Conservation (phyloP, 1,284 basidiomycete species). For the Gomphus sp. region DNA sequence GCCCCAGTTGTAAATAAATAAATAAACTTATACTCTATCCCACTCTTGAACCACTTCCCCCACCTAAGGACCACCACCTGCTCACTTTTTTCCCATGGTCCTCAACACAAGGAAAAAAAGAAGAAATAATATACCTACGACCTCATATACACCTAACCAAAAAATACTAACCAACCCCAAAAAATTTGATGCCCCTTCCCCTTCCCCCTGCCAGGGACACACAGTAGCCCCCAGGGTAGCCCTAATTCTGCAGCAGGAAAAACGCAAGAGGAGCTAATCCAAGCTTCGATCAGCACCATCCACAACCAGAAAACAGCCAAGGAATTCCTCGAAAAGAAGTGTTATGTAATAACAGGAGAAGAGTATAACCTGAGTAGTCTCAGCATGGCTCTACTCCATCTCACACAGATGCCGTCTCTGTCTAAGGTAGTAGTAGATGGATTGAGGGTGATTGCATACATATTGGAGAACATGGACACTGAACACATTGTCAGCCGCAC, state of each 20-base stretch:
- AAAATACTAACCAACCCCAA: too few relatives aligned
- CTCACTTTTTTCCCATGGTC: too few relatives aligned
- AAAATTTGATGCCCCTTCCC: too few relatives aligned
- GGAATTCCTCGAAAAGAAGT: background rate
- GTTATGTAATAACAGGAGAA: background rate
- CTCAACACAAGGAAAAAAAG: too few relatives aligned
- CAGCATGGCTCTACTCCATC: background rate
- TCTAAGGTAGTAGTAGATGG: background rate
- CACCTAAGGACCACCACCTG: too few relatives aligned
- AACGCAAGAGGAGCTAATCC: background rate
- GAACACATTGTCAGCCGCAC: too few relatives aligned
- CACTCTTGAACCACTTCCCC: too few relatives aligned
- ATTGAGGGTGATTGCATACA: background rate
- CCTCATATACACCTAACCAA: background rate
- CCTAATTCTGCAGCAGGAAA: background rate
- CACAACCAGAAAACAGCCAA: background rate
- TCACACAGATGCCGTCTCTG: background rate
- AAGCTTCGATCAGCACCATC: background rate
- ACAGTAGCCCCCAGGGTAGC: background rate
- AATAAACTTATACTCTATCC: too few relatives aligned
- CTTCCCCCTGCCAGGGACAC: too few relatives aligned
- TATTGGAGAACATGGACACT: too few relatives aligned
- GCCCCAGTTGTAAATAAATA: too few relatives aligned
- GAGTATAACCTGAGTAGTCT: background rate
- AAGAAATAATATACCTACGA: too few relatives aligned